Evolutionary conservation across 768 basidiomycete genomes (phyloP).

Genomic region (Lanmaoa rubissima): DNA sequence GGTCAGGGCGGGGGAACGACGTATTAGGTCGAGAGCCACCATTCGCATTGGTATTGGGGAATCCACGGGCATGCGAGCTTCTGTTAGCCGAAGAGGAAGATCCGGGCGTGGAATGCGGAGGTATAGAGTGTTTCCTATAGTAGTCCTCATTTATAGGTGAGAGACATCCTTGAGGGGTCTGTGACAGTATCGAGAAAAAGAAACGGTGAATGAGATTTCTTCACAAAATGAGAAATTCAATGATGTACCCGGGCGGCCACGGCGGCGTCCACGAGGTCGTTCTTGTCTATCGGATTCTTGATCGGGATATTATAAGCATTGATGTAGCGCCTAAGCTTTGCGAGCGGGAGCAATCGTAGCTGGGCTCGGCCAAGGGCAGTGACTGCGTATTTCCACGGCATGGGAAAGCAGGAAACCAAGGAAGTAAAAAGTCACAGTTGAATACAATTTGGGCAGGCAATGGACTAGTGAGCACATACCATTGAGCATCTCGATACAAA

Average conservation of each 20-base stretch:
- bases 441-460: not conserved
- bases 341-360: conserved; percentile 53
- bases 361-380: conserved; percentile 63
- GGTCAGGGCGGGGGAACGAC: conserved; percentile 62
- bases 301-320: conserved; percentile 66
- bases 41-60: conserved; percentile 3
- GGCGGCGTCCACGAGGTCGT: conserved; percentile 70
- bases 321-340: conserved; percentile 67
- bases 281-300: conserved; percentile 68
- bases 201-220: not conserved
- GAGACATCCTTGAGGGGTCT: conserved; percentile 66
- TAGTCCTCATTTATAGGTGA: conserved; percentile 55
- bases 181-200: not conserved
- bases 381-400: conserved; percentile 40
- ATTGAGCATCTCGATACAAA: conserved; percentile 66
- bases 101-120: conserved; percentile 11
- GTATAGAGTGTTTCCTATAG: conserved; percentile 32
- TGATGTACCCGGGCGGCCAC: conserved; percentile 48
- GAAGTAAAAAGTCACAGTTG: not conserved
- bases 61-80: conserved; percentile 13
- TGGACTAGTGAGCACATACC: conserved; percentile 41
- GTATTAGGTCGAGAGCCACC: conserved; percentile 26
- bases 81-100: conserved; percentile 19
- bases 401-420: not conserved
- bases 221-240: not conserved